These are phyloP conservation scores for Tetragonia tetragonoides DNA, from an alignment of 148 eudicot species.

Conservation along the genomic window DNA sequence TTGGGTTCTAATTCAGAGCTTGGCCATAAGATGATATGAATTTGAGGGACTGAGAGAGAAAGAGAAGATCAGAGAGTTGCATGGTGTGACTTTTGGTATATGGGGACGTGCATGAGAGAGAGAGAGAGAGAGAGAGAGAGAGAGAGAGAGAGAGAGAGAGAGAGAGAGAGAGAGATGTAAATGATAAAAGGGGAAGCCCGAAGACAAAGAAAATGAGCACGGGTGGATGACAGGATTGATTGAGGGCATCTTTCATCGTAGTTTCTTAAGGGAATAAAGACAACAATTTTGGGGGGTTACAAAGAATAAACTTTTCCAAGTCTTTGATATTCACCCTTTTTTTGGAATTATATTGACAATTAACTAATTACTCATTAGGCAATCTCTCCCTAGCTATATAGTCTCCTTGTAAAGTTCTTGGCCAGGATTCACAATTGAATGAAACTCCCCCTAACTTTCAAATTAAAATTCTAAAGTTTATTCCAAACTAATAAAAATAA, in stretches of 20 bases:
- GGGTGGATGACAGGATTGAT: background rate
- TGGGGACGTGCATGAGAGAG: constrained; percentile 14
- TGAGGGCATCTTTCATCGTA: constrained; percentile 23
- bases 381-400: no score
- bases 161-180: background rate
- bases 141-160: background rate
- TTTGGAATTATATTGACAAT: no score
- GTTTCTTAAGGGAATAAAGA: constrained; percentile 23
- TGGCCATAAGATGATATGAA: background rate
- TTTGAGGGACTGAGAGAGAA: background rate
- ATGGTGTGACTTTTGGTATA: constrained; percentile 2
- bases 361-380: no score
- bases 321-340: background rate
- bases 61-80: background rate
- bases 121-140: no score
- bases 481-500: no score
- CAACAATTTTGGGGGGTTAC: constrained; percentile 1
- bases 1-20: constrained; percentile 4
- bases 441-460: no score
- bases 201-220: background rate
- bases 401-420: no score
- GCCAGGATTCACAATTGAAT: no score
- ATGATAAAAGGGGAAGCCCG: no score
- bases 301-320: background rate
- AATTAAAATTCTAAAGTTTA: no score